A percentile compares a stretch with the other conserved stretches of the same genome.
These are phyloP conservation scores for Trichosanthes cucumerina DNA, from an alignment of 306 rosid species.

Conservation along the genomic window DNA sequence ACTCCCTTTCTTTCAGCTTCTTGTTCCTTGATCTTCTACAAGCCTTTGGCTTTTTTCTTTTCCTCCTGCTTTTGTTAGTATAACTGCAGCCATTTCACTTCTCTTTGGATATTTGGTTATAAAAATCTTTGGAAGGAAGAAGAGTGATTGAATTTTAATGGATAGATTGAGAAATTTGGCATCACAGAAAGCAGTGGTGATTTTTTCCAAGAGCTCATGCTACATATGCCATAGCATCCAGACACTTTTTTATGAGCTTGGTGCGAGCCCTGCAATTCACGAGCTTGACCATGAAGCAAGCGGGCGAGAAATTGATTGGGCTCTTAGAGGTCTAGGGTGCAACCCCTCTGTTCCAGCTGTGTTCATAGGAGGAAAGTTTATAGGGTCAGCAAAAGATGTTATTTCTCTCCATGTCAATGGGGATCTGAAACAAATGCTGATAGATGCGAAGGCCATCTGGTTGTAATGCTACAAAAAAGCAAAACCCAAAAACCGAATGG, in stretches of 20 bases:
- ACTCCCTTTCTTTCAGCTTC: slow-evolving; percentile 2
- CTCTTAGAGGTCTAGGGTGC: slow-evolving; percentile 67
- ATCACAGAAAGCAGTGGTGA: slow-evolving; percentile 89
- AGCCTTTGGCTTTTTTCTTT: background rate
- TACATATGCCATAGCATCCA: slow-evolving; percentile 91
- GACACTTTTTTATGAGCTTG: slow-evolving; percentile 81
- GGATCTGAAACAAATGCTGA: slow-evolving; percentile 80
- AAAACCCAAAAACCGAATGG: background rate
- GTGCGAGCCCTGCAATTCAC: slow-evolving; percentile 90
- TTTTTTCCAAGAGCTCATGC: slow-evolving; percentile 91
- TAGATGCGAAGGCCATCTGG: slow-evolving; percentile 94
- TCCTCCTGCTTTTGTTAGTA: background rate
- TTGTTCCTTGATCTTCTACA: slow-evolving; percentile 1
- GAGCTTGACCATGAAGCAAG: slow-evolving; percentile 65
- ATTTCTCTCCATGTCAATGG: slow-evolving; percentile 94
- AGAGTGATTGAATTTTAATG: slow-evolving; percentile 26
- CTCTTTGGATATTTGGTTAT: background rate
- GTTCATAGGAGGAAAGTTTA: slow-evolving; percentile 78
- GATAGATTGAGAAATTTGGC: slow-evolving; percentile 78
- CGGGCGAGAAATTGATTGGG: slow-evolving; percentile 87
- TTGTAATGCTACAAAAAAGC: slow-evolving; percentile 28
- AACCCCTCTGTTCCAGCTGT: slow-evolving; percentile 92
- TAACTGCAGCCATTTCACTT: background rate
- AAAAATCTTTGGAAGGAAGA: background rate
- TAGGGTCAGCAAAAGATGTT: slow-evolving; percentile 83